A percentile compares a stretch with the other conserved stretches of the same genome.
phyloP scores from a whole-genome alignment of 2,329 filamentous ascomycete species.

The Tolypocladium guangdongense region DNA sequence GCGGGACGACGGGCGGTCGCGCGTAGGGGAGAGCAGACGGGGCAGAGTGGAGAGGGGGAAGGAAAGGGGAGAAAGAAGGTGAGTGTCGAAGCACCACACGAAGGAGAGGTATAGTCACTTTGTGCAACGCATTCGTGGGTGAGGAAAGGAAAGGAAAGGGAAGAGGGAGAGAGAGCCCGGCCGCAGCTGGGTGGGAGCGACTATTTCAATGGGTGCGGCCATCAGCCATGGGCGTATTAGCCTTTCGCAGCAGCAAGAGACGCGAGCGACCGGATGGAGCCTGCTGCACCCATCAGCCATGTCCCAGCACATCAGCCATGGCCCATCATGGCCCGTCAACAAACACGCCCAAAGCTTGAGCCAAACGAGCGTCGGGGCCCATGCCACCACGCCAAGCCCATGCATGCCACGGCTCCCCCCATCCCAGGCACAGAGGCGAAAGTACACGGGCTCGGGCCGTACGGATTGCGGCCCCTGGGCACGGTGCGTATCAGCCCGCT shows the following conservation, averaged over 20 bases:
- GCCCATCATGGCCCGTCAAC: neutral
- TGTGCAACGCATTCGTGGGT: slow-evolving; percentile 40
- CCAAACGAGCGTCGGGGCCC: neutral
- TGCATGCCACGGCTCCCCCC: no score
- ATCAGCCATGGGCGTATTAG: neutral
- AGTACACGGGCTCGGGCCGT: neutral
- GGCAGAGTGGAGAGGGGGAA: slow-evolving; percentile 9
- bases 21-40: neutral
- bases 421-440: neutral
- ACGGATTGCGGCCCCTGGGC: neutral
- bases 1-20: slow-evolving; percentile 1
- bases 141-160: slow-evolving; percentile 25
- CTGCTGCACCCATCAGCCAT: neutral
- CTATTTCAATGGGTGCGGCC: slow-evolving; percentile 25
- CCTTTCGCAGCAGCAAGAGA: slow-evolving; percentile 1
- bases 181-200: slow-evolving; percentile 21
- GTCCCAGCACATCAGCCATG: neutral
- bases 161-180: slow-evolving; percentile 7
- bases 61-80: slow-evolving; percentile 7
- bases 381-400: no score
- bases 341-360: neutral
- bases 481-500: slow-evolving; percentile 1
- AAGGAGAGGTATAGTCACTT: slow-evolving; percentile 30
- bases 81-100: slow-evolving; percentile 36
- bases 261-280: neutral